Base-by-base conservation (phyloP, 176 grass and related monocot species). In the Carex myosuroides region DNA sequence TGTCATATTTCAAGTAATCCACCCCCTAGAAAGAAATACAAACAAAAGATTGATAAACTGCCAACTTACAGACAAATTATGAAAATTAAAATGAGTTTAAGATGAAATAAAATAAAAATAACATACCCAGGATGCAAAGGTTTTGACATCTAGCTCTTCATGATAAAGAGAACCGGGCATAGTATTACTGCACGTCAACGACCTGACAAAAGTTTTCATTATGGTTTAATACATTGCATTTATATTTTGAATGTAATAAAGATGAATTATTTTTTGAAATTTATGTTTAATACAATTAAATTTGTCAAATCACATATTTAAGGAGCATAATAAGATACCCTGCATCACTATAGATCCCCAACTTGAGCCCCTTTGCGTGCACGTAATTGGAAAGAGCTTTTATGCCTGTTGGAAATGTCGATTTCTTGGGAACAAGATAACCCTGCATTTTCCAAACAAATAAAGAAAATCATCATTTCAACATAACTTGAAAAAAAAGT, bases 1-100 rank as follows among this genome's bases (percentile, higher is more conserved):
- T 98, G 81, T 95, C 95, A 41, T 95, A 98, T 63, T 98, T 98
- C 86, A 98, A 86, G 84, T 98, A 98, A 80, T 98, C 95, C 20
- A 98, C 52, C 41, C 91, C 95, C 95, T 95, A 22, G 4, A 9
- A 12, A 68, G 22, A 74, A 83, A 78, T 2, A 84, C 69, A 44
- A 55, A 61, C 24, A 81, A 22, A 60, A 33, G 4, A 57, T 0
- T 17, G 5, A 60, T 18, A 60, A 53, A 13, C 17, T 20, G 17
- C 6, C 2, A 42, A 76, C 26, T 54, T 55, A 17, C 14, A 24
- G 16, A 0, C 1, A 18, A 77, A 32, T 32, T 14, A 4, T 33
- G 12, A 33, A 32, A 56, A 10, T 3, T 32, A 26, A 18, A 57
- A 78, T 17, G 6, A 32, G 10, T 32, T 33, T 17, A 78, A 33